Evolutionary conservation across 352 stramenopile genomes (phyloP).

Genomic region (Phytophthora crassamura): DNA sequence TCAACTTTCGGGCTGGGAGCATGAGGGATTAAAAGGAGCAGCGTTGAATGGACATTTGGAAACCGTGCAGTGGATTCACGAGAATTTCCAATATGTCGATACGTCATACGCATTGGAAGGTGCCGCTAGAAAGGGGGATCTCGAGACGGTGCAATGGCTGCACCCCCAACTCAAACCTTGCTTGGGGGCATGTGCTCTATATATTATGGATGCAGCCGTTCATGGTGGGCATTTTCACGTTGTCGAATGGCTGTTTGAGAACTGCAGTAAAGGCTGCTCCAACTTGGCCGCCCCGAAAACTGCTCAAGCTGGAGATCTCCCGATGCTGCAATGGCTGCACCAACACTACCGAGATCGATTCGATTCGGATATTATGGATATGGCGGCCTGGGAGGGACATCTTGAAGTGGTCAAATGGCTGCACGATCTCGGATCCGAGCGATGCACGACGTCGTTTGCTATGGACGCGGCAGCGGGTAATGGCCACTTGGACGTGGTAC

Average conservation of each 20-base stretch:
- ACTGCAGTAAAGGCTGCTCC: background rate
- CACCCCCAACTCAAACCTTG: background rate
- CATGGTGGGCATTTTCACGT: background rate
- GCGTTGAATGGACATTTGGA: too few species aligned
- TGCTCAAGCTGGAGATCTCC: too few species aligned
- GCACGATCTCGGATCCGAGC: background rate
- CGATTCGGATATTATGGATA: background rate
- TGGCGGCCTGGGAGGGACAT: background rate
- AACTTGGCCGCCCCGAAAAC: too few species aligned
- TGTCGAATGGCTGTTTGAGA: background rate
- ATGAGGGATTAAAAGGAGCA: too few species aligned
- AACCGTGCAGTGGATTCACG: too few species aligned
- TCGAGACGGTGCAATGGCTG: background rate
- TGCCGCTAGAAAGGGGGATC: background rate
- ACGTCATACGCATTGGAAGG: background rate
- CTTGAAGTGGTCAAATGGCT: slow-evolving; percentile 4
- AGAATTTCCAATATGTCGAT: background rate
- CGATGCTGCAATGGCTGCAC: background rate
- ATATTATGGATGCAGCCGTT: background rate
- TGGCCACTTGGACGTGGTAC: background rate
- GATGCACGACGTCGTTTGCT: background rate
- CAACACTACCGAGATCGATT: background rate
- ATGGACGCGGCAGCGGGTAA: background rate
- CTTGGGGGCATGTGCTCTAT: background rate
- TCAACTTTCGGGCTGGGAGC: too few species aligned